Conservation (phyloP, 2,329 filamentous ascomycete species). For the Trichophyton benhamiae region DNA sequence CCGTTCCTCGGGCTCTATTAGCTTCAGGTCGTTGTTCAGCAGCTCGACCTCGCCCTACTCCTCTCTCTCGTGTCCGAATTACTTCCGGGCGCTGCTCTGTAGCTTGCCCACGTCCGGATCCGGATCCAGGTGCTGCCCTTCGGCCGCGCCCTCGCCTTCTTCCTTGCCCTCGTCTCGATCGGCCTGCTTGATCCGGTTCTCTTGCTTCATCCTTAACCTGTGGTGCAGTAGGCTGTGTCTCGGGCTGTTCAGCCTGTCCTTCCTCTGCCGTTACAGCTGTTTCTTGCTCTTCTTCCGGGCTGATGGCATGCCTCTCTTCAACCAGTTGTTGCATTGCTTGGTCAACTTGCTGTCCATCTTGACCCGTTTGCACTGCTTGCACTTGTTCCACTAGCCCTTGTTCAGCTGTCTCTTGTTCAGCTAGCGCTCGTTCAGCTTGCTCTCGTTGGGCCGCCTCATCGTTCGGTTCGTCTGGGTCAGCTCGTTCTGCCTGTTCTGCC, state of each 20-base stretch:
- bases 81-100: no score
- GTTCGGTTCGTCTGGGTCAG: not conserved
- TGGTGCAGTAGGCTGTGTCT: not conserved
- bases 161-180: not conserved
- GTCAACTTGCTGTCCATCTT: not conserved
- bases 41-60: no score
- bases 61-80: no score
- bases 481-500: not conserved
- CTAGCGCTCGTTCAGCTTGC: not conserved
- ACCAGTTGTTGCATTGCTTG: no score
- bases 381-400: not conserved
- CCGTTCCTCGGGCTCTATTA: no score
- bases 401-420: not conserved
- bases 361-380: not conserved
- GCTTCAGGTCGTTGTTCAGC: no score
- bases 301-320: no score
- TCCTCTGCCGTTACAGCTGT: not conserved
- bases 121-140: no score
- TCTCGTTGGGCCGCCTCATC: not conserved
- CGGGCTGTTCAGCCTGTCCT: not conserved
- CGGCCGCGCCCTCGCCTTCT: not conserved
- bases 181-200: not conserved
- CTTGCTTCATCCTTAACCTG: not conserved
- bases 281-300: not conserved
- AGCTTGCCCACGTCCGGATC: no score